Evolutionary conservation across 176 grass and related monocot species (phyloP), one percentile per base, ranked within the genome.

Genomic region (Saccharum officinarum): DNA sequence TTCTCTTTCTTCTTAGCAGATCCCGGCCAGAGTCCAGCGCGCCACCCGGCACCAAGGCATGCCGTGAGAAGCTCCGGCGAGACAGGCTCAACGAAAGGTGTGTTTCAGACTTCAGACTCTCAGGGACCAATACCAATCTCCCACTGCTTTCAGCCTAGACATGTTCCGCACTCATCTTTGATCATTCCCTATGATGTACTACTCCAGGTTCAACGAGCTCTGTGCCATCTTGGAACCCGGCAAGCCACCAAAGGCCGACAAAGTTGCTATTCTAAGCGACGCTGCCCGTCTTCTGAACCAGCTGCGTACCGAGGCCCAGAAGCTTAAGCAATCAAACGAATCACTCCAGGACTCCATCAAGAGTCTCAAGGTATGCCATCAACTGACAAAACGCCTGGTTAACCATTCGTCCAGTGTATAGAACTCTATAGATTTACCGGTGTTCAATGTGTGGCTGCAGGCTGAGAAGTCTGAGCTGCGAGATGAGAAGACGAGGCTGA

Each of bases 61-160:
- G 97, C 80, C 94, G 97, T 12, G 97, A 99, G 78, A 99, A 99
- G 91, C 86, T 92, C 70, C 88, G 97, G 59, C 89, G 97, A 73
- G 94, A 99, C 28, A 90, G 50, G 88, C 94, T 99, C 55, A 99
- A 99, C 31, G 97, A 99, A 71, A 99, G 94, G 97, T 67, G 80
- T 20, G 67, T 83, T 71, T 30, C 65, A 16, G 5, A 54, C 34
- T 66, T 67, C 38, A 61, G 13, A 47, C 3, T 79, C 77, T 13
- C 18, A 67, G 20, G 38, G 12, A 15, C 36, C 18, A 45, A 28
- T 40, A 15, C 7, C 2, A 75, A 28, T n/a, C 54, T 61, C 17
- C 10, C 67, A 12, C 22, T 38, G 65, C 28, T n/a, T 83, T 71
- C 42, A 36, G 26, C 12, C n/a, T 4, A 33, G 20, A 74, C 31